These are phyloP conservation scores for Andrographis paniculata DNA, from an alignment of 305 asterid species.

Conservation along the genomic window DNA sequence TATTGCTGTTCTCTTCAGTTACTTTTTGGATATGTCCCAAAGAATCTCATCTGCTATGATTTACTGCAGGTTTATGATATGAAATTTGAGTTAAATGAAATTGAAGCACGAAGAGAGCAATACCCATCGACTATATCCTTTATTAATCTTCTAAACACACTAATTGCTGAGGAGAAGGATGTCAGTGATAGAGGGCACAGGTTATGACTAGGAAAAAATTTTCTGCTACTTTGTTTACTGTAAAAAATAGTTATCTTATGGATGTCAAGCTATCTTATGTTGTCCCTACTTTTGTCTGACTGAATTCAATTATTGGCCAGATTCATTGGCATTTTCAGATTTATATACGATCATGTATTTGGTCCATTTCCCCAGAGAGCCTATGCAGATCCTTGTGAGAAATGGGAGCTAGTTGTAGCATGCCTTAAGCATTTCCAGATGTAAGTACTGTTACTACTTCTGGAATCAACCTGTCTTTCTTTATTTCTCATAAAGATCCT, in stretches of 20 bases:
- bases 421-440: constrained; percentile 85
- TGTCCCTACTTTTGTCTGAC: constrained; percentile 10
- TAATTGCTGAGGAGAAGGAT: constrained; percentile 82
- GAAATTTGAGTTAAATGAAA: constrained; percentile 92
- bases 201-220: constrained; percentile 28
- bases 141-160: constrained; percentile 66
- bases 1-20: neutral
- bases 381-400: constrained; percentile 82
- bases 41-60: neutral
- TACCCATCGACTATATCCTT: constrained; percentile 95
- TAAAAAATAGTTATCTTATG: neutral
- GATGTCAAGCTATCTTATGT: neutral
- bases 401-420: constrained; percentile 88
- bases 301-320: constrained; percentile 34
- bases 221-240: constrained; percentile 11
- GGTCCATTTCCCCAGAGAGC: constrained; percentile 98
- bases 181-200: constrained; percentile 81
- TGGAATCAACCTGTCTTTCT: neutral
- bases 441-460: constrained; percentile 41
- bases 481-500: neutral
- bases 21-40: neutral
- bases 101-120: constrained; percentile 96
- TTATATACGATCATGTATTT: constrained; percentile 86
- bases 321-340: constrained; percentile 91
- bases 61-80: constrained; percentile 83